Evolutionary conservation across 2,329 filamentous ascomycete species (phyloP).

Genomic region (Fusarium cyanostomum): DNA sequence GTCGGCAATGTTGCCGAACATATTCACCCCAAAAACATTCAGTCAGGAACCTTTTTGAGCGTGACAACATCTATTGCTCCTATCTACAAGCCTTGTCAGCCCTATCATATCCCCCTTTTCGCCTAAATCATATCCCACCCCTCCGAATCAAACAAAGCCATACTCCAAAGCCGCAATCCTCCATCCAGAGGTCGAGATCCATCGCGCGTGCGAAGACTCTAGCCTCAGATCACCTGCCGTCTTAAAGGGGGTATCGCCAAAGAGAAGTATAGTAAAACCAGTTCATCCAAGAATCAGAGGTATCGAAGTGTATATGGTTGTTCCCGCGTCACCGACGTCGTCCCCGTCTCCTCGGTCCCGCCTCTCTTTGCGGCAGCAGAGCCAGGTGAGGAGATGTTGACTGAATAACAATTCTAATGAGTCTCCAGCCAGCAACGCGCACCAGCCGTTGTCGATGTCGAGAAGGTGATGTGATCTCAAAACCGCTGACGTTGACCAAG

Average conservation of each 20-base stretch:
- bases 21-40: neutral
- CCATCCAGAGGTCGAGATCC: conserved; percentile 21
- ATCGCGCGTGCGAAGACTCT: neutral
- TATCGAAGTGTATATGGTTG: conserved; percentile 40
- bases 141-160: conserved; percentile 43
- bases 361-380: conserved; percentile 39
- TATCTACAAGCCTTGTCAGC: conserved; percentile 40
- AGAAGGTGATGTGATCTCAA: conserved; percentile 39
- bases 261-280: conserved; percentile 44
- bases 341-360: conserved; percentile 36
- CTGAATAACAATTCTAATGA: conserved; percentile 32
- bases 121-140: conserved; percentile 39
- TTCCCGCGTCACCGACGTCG: conserved; percentile 39
- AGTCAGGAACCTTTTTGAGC: conserved; percentile 10
- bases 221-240: conserved; percentile 35
- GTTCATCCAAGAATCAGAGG: conserved; percentile 38
- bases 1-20: neutral
- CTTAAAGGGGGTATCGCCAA: conserved; percentile 49
- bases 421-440: conserved; percentile 37
- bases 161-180: conserved; percentile 46
- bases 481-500: conserved; percentile 32
- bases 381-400: conserved; percentile 40
- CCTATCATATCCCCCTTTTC: conserved; percentile 40
- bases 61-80: conserved; percentile 37
- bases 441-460: conserved; percentile 18